phyloP scores from a whole-genome alignment of 2,329 filamentous ascomycete species.

The Claviceps sp. region DNA sequence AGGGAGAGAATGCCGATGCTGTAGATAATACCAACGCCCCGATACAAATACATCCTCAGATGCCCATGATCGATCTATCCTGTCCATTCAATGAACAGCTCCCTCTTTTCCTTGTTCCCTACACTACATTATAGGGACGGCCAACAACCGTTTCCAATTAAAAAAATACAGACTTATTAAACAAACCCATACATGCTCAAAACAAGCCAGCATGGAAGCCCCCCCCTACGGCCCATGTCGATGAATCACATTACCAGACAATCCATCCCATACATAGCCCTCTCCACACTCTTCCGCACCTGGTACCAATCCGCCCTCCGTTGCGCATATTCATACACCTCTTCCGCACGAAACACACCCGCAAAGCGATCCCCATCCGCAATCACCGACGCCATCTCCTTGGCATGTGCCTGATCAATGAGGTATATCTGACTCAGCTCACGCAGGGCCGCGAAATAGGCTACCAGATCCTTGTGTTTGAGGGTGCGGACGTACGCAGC shows the following conservation, averaged over 20 bases:
- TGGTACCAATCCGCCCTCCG: slow-evolving; percentile 89
- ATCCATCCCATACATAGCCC: slow-evolving; percentile 92
- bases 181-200: too few relatives aligned
- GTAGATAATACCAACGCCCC: too few relatives aligned
- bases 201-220: too few relatives aligned
- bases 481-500: slow-evolving; percentile 72
- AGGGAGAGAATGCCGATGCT: too few relatives aligned
- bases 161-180: too few relatives aligned
- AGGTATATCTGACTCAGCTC: slow-evolving; percentile 94
- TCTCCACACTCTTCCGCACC: slow-evolving; percentile 78
- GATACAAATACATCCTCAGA: too few relatives aligned
- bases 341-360: slow-evolving; percentile 86
- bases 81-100: too few relatives aligned
- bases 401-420: slow-evolving; percentile 70
- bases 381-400: slow-evolving; percentile 90
- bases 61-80: too few relatives aligned
- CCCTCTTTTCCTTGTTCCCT: too few relatives aligned
- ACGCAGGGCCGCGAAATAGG: slow-evolving; percentile 83
- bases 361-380: slow-evolving; percentile 82
- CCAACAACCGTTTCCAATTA: too few relatives aligned
- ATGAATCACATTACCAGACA: slow-evolving; percentile 60
- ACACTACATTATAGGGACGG: too few relatives aligned
- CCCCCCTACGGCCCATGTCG: background rate
- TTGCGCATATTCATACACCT: slow-evolving; percentile 96
- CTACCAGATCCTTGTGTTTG: slow-evolving; percentile 67